These are phyloP conservation scores for Pleurotus platypus DNA, from an alignment of 768 basidiomycete genomes.

Conservation along the genomic window DNA sequence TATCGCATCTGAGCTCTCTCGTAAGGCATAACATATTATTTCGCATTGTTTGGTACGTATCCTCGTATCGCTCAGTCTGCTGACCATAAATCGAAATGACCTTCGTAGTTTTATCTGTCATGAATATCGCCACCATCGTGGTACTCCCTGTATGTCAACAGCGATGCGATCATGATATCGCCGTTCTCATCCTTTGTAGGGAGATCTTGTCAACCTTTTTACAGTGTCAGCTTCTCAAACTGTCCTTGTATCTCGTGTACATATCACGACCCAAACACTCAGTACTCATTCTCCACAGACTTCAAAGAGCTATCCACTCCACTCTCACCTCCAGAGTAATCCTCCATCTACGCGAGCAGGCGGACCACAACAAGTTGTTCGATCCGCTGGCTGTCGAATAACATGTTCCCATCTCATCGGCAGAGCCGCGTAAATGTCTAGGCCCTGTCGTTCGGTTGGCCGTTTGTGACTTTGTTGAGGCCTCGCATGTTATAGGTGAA, in stretches of 20 bases:
- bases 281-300: not conserved
- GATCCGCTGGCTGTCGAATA: not conserved
- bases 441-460: too few species aligned
- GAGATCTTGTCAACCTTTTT: not conserved
- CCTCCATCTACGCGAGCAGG: slow-evolving; percentile 14
- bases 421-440: too few species aligned
- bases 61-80: too few species aligned
- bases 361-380: slow-evolving; percentile 13
- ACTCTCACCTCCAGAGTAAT: not conserved
- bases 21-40: not conserved
- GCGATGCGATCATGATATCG: not conserved
- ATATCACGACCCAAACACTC: not conserved
- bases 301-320: not conserved
- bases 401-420: too few species aligned
- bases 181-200: not conserved
- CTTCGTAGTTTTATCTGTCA: not conserved
- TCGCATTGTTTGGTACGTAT: not conserved
- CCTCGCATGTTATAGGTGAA: too few species aligned
- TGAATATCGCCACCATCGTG: not conserved
- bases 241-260: not conserved
- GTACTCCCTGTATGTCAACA: not conserved
- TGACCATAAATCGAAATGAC: too few species aligned
- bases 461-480: too few species aligned
- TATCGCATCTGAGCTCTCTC: not conserved
- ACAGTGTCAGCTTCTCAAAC: not conserved